phyloP scores from a whole-genome alignment of 2,329 filamentous ascomycete genomes.

The Epicoccum nigrum region DNA sequence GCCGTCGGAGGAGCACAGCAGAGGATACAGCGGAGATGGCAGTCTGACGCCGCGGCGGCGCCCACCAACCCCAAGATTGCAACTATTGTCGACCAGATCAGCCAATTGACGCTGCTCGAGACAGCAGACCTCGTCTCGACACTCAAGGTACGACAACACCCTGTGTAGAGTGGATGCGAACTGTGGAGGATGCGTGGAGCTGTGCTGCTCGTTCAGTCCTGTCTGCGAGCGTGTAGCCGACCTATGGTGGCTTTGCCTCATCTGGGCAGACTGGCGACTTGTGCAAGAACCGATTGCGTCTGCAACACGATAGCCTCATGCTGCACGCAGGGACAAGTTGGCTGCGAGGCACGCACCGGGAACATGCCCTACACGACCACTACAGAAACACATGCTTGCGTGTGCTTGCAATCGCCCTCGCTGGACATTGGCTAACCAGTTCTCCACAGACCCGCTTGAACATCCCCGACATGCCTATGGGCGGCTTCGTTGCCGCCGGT shows the following conservation, averaged over 20 bases:
- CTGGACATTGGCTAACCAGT: not conserved
- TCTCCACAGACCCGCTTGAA: slow-evolving; percentile 79
- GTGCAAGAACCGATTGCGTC: too few species aligned
- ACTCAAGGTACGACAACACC: slow-evolving; percentile 74
- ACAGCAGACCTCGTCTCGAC: slow-evolving; percentile 93
- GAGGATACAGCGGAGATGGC: slow-evolving; percentile 73
- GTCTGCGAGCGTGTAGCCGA: too few species aligned
- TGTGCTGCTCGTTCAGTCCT: not conserved
- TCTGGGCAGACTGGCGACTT: too few species aligned
- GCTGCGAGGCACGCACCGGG: too few species aligned
- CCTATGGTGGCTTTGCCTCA: too few species aligned
- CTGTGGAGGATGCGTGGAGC: not conserved
- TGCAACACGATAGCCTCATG: too few species aligned
- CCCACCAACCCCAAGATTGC: slow-evolving; percentile 86
- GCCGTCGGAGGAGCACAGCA: slow-evolving; percentile 45
- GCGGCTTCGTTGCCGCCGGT: slow-evolving; percentile 79
- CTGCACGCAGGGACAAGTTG: too few species aligned
- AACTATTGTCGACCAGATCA: slow-evolving; percentile 97
- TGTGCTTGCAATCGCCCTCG: not conserved
- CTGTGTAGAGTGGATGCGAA: not conserved
- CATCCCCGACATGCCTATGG: slow-evolving; percentile 96
- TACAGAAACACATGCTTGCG: not conserved
- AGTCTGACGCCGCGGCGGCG: slow-evolving; percentile 72
- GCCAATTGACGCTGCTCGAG: slow-evolving; percentile 95
- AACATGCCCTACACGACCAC: not conserved